Conservation (phyloP, 495 filamentous ascomycete genomes). For the Talaromyces proteolyticus region DNA sequence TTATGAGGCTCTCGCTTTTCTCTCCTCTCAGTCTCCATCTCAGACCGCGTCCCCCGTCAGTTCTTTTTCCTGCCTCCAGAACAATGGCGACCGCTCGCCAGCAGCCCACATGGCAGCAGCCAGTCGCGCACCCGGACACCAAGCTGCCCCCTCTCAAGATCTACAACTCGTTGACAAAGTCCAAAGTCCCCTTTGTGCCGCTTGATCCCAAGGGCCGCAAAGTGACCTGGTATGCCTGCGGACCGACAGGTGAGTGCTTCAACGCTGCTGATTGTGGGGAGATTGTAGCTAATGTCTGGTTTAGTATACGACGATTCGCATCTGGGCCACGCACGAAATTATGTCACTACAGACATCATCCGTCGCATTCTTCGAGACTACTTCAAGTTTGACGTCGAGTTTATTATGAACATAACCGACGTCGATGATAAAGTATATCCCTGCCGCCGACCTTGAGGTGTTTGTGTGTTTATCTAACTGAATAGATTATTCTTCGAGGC, state of each 20-base stretch:
- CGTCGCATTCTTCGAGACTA: conserved; percentile 80
- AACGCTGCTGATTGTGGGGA: too few species aligned
- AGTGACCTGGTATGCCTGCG: conserved; percentile 85
- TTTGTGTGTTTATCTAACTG: background rate
- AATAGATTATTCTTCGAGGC: conserved; percentile 75
- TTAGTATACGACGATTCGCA: conserved; percentile 85
- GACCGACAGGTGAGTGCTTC: conserved; percentile 57
- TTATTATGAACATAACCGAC: conserved; percentile 96
- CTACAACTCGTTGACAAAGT: conserved; percentile 72
- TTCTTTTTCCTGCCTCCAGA: background rate
- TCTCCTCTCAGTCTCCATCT: background rate
- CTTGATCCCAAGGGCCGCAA: conserved; percentile 58
- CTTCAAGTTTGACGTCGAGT: conserved; percentile 79
- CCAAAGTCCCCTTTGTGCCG: conserved; percentile 71
- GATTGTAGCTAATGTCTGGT: too few species aligned
- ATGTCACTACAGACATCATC: conserved; percentile 91
- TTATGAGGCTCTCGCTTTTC: background rate
- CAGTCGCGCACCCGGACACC: conserved; percentile 20
- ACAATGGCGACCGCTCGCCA: conserved; percentile 29
- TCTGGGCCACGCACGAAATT: conserved; percentile 88
- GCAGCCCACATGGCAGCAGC: conserved; percentile 47
- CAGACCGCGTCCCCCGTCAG: background rate
- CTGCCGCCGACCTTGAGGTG: background rate
- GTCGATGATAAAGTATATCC: conserved; percentile 76
- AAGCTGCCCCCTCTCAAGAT: conserved; percentile 35